Conservation (phyloP, 192 early-diverging fungal genomes). For the Coemansia umbellata region DNA sequence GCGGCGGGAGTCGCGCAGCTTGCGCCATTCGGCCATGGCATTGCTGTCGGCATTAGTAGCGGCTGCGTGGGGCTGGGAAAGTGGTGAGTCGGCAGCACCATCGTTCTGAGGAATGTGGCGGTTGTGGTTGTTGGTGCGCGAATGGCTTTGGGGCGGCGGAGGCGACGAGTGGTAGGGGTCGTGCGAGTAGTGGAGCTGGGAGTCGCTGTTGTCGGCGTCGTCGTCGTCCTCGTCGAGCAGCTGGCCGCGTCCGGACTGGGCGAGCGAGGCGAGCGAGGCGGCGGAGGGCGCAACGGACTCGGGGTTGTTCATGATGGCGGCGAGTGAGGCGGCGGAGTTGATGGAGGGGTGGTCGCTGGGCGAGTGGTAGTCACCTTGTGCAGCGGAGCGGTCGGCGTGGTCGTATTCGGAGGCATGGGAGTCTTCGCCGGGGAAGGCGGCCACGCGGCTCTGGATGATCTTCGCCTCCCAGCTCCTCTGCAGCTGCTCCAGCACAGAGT, state of each 20-base stretch:
- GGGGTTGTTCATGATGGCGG: constrained; percentile 49
- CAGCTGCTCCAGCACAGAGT: constrained; percentile 80
- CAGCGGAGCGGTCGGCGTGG: background rate
- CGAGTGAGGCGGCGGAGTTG: constrained; percentile 49
- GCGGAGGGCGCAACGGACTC: constrained; percentile 43
- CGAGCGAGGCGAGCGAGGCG: constrained; percentile 51
- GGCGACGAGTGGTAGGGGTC: constrained; percentile 5
- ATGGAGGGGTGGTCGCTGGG: constrained; percentile 12
- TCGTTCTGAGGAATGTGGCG: constrained; percentile 58
- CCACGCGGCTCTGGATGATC: constrained; percentile 52
- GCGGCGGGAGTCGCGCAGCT: constrained; percentile 14
- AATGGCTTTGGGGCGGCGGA: constrained; percentile 10
- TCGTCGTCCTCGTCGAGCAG: constrained; percentile 43
- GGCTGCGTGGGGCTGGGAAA: background rate
- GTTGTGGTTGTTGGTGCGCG: too few species aligned
- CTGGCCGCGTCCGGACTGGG: constrained; percentile 43
- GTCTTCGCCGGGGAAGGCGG: constrained; percentile 49
- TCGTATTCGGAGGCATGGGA: constrained; percentile 2
- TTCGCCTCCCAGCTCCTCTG: constrained; percentile 67
- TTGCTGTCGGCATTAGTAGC: background rate
- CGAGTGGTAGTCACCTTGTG: constrained; percentile 3
- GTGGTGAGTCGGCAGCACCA: constrained; percentile 47
- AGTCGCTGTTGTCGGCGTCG: constrained; percentile 5
- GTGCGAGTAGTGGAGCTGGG: background rate
- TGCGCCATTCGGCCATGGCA: constrained; percentile 29